These are phyloP conservation scores for Fusarium tjaetaba DNA, from an alignment of 2,329 filamentous ascomycete species.

Conservation along the genomic window DNA sequence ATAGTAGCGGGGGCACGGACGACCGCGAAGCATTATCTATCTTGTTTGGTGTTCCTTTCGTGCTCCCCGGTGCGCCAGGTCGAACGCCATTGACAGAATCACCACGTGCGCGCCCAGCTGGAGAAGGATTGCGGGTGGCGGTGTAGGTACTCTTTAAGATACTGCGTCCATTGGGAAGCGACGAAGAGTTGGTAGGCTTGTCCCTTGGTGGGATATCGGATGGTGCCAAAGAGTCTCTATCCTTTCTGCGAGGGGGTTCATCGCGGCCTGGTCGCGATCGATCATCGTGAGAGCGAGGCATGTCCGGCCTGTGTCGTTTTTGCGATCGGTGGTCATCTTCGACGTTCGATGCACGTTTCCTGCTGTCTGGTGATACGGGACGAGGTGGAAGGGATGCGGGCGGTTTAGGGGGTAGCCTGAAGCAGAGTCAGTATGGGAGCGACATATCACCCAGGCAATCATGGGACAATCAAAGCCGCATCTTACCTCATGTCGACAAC, in stretches of 20 bases:
- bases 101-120: constrained; percentile 52
- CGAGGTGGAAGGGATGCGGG: constrained; percentile 49
- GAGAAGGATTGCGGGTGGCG: constrained; percentile 46
- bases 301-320: constrained; percentile 59
- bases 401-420: constrained; percentile 52
- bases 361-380: constrained; percentile 56
- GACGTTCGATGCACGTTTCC: constrained; percentile 57
- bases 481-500: constrained; percentile 47
- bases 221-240: constrained; percentile 42
- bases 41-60: constrained; percentile 52
- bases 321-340: constrained; percentile 56
- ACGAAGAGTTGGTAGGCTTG: constrained; percentile 39
- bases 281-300: constrained; percentile 46
- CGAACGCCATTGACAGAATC: constrained; percentile 56
- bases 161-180: constrained; percentile 52
- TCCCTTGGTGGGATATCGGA: constrained; percentile 47
- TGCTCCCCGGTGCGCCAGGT: constrained; percentile 47
- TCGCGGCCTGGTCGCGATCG: constrained; percentile 47
- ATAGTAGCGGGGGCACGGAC: constrained; percentile 62
- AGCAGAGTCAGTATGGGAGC: constrained; percentile 26
- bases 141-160: constrained; percentile 45
- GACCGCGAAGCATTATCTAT: constrained; percentile 51
- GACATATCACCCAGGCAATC: constrained; percentile 1
- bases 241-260: constrained; percentile 47
- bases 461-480: background rate